phyloP scores from a whole-genome alignment of 768 basidiomycete genomes.

The Cantharellus cinnabarinus region DNA sequence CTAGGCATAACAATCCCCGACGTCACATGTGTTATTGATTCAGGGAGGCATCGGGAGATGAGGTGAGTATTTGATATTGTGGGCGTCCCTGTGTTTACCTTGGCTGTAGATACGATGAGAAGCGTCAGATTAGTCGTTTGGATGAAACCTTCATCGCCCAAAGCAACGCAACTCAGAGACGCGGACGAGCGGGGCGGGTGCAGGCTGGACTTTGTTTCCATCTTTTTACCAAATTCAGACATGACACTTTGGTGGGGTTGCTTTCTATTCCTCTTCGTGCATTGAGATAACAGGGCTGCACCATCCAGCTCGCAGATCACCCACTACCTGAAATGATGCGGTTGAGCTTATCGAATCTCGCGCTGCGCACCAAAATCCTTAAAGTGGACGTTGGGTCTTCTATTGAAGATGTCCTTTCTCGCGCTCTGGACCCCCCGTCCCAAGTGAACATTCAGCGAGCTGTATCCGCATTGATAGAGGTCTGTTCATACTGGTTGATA shows the following conservation, averaged over 20 bases:
- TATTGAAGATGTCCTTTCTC: constrained; percentile 76
- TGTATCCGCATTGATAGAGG: constrained; percentile 78
- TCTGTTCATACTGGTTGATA: constrained; percentile 13
- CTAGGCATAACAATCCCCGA: constrained; percentile 77
- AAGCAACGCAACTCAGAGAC: constrained; percentile 67
- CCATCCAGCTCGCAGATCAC: constrained; percentile 55
- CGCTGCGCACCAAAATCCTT: constrained; percentile 83
- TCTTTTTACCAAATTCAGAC: constrained; percentile 72
- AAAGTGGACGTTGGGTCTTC: constrained; percentile 65
- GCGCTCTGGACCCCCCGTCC: constrained; percentile 76
- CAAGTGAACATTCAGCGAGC: constrained; percentile 78
- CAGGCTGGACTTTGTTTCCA: constrained; percentile 83
- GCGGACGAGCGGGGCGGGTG: constrained; percentile 37
- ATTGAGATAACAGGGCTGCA: background rate
- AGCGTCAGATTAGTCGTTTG: constrained; percentile 80
- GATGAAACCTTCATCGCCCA: constrained; percentile 81
- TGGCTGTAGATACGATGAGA: constrained; percentile 67
- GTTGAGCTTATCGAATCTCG: constrained; percentile 78
- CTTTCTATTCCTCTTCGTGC: background rate
- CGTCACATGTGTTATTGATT: constrained; percentile 89
- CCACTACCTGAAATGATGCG: constrained; percentile 93
- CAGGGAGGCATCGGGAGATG: constrained; percentile 89
- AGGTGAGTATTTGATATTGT: constrained; percentile 23
- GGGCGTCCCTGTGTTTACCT: background rate
- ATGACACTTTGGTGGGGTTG: constrained; percentile 51